phyloP scores from a whole-genome alignment of 345 rosid genomes.

The Hibiscus mutabilis region DNA sequence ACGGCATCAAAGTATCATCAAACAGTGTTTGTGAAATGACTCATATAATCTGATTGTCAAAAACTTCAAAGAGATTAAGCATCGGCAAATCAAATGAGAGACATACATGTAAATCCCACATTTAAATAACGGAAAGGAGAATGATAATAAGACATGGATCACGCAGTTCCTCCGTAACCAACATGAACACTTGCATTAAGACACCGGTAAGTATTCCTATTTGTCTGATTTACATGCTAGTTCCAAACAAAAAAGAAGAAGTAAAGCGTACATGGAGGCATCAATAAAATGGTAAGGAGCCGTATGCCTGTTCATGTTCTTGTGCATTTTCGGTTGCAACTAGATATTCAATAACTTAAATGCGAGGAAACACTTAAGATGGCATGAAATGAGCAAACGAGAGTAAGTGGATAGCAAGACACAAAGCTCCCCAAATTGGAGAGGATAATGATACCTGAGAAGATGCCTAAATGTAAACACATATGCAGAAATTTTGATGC shows the following conservation, averaged over 20 bases:
- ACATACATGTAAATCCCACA: neutral
- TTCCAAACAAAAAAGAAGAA: neutral
- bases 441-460: neutral
- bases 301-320: neutral
- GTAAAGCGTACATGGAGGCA: neutral
- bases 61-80: neutral
- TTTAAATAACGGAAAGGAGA: neutral
- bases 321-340: neutral
- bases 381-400: neutral
- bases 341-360: neutral
- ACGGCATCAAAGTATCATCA: slow-evolving; percentile 14
- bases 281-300: neutral
- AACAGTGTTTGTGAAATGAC: neutral
- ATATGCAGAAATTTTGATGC: too few species aligned
- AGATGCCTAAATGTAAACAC: too few species aligned
- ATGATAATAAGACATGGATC: neutral
- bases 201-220: neutral
- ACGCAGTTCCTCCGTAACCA: neutral
- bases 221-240: neutral
- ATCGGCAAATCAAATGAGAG: neutral
- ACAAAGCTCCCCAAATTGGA: neutral
- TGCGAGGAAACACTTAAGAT: neutral
- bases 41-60: neutral
- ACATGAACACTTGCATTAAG: neutral
- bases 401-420: neutral